Conservation (phyloP, 225 moss, liverwort and hornwort species). For the Ulota crispa region DNA sequence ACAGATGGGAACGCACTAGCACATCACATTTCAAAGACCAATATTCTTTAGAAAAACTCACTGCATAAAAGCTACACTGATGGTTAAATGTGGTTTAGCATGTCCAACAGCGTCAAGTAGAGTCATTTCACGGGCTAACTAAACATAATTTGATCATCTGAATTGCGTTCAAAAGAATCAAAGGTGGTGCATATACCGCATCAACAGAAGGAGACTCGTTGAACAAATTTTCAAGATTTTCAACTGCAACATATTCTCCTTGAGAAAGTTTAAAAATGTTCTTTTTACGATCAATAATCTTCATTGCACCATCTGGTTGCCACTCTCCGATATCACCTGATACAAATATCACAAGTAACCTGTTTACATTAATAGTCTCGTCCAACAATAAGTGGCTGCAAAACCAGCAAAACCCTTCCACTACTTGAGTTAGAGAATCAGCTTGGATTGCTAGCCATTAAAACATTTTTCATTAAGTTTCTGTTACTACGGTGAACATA, state of each 20-base stretch:
- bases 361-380: neutral
- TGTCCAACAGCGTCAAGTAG: neutral
- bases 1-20: neutral
- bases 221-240: conserved; percentile 64
- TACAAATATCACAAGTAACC: conserved; percentile 12
- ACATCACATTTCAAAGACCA: neutral
- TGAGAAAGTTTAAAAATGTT: conserved; percentile 92
- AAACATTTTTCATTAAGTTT: neutral
- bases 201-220: conserved; percentile 50
- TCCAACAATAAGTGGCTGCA: conserved; percentile 16
- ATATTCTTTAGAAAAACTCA: conserved; percentile 1
- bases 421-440: neutral
- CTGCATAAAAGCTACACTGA: neutral
- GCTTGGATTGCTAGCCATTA: neutral
- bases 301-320: conserved; percentile 80
- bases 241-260: conserved; percentile 86
- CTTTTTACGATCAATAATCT: conserved; percentile 88
- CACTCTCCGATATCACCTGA: conserved; percentile 89
- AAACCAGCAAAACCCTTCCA: conserved; percentile 2
- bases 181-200: conserved; percentile 33
- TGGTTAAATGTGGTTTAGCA: neutral
- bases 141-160: neutral
- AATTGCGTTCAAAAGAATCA: conserved; percentile 1
- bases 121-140: neutral
- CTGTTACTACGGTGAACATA: neutral